Evolutionary conservation across 768 basidiomycete species (phyloP).

Genomic region (Suillus cothurnatus): DNA sequence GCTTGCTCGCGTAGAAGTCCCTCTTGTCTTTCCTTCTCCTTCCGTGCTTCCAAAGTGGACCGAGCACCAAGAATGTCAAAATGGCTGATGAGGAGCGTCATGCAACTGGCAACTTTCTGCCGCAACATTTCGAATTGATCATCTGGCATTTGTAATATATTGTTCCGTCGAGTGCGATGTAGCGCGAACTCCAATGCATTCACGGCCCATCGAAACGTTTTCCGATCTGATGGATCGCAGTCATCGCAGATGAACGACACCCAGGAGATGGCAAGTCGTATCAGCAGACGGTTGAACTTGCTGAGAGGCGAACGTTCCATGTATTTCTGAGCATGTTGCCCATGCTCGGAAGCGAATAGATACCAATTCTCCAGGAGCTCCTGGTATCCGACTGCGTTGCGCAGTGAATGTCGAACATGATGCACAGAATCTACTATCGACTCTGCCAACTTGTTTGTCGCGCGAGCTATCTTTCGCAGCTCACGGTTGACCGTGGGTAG

Average conservation of each 20-base stretch:
- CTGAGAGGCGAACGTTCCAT: conserved; percentile 74
- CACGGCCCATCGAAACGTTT: conserved; percentile 98
- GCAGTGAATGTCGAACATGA: conserved; percentile 72
- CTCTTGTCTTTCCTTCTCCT: conserved; percentile 86
- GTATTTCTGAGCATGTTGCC: conserved; percentile 84
- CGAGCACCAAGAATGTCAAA: conserved; percentile 98
- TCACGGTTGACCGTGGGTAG: conserved; percentile 88
- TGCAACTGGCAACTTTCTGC: conserved; percentile 91
- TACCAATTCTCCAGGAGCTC: conserved; percentile 95
- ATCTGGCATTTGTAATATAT: conserved; percentile 85
- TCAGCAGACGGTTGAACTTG: conserved; percentile 82
- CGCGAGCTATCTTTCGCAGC: conserved; percentile 86
- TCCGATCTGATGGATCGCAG: conserved; percentile 93
- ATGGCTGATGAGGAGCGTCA: conserved; percentile 95
- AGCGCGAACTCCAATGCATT: conserved; percentile 93
- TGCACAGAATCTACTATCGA: conserved; percentile 92
- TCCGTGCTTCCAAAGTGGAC: conserved; percentile 83
- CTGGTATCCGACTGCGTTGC: conserved; percentile 64
- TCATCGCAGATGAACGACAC: conserved; percentile 98
- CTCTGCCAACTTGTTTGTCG: conserved; percentile 88
- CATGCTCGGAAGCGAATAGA: conserved; percentile 94
- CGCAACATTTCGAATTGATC: conserved; percentile 90
- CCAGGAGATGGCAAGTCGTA: conserved; percentile 95
- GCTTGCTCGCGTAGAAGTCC: conserved; percentile 59
- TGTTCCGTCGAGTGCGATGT: conserved; percentile 82